Evolutionary conservation across 2,329 filamentous ascomycete genomes (phyloP), one percentile per base, ranked within the genome.

Genomic region (Acrocalymma vagum): DNA sequence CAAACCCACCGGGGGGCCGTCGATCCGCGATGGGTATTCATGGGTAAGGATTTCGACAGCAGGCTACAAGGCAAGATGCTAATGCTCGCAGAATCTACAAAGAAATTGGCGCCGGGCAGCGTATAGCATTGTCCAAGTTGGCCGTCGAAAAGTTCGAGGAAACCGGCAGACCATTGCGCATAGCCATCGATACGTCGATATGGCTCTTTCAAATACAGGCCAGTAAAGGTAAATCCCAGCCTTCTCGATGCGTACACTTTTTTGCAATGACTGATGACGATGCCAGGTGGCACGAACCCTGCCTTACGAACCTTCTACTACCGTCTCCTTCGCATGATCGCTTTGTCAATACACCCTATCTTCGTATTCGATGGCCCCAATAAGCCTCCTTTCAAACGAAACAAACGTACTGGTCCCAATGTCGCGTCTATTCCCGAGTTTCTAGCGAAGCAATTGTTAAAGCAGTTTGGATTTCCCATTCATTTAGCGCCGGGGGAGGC

Each of bases 151-250:
- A 89, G 55, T 82, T 95, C 51, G 83, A 90, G 59, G 71, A 79
- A 38, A 84, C 83, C 9, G 80, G 81, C 16, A 81, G 86, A 2
- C 92, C 92, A 0, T 76, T 97, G 26, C 86, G 92, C 26, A 78
- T 99, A 30, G 94, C 94, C 25, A 88, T 99, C 51, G 94, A 99
- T 65, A 88, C 95, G 55, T 90, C 91, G 3, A 97, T 99, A 63
- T 99, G 94, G 94, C 87, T 96, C 29, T 97, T 96, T 63, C 94
- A 99, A 63, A 86, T 86, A 9, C 91, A 95, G 63, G 86, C 90
- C 10, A 88, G 88, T 13, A 84, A 85, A 74, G 90, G 83, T 81
- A 60, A 14, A 31, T 13, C 21, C 58, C 42, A 16, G 13, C n/a
- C 6, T 6, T 2, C 6, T 7, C 18, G n/a, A 16, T 41, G 18